A percentile compares a stretch with the other conserved stretches of the same genome.
Evolutionary conservation across 805 yeast species (phyloP).

Genomic region (Candida koratica): DNA sequence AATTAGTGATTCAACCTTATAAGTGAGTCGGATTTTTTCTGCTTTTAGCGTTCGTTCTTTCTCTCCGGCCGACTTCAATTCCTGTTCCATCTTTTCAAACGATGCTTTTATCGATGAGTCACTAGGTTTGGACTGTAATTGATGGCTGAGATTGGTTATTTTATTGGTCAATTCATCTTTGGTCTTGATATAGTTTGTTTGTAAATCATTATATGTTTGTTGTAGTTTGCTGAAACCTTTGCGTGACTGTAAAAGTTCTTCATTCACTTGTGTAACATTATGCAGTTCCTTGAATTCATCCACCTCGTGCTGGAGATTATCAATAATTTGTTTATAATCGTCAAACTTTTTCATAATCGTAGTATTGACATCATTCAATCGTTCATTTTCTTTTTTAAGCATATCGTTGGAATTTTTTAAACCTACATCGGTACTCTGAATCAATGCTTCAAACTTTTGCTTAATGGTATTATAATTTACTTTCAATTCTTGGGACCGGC

Average conservation of each 20-base stretch:
- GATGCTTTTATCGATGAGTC: slow-evolving; percentile 14
- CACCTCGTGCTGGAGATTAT: slow-evolving; percentile 30
- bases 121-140: slow-evolving; percentile 20
- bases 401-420: slow-evolving; percentile 4
- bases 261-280: slow-evolving; percentile 10
- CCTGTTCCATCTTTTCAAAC: slow-evolving; percentile 32
- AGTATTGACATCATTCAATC: slow-evolving; percentile 17
- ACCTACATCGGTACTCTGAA: slow-evolving; percentile 1
- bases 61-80: slow-evolving; percentile 38
- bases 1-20: slow-evolving; percentile 34
- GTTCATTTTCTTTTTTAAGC: slow-evolving; percentile 18
- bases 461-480: slow-evolving; percentile 15
- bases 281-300: slow-evolving; percentile 21
- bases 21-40: slow-evolving; percentile 42
- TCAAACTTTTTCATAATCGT: slow-evolving; percentile 25
- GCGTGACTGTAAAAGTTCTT: slow-evolving; percentile 20
- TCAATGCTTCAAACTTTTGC: slow-evolving; percentile 8
- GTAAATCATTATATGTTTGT: slow-evolving; percentile 16
- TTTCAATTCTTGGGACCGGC: slow-evolving; percentile 20
- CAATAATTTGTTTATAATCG: slow-evolving; percentile 29
- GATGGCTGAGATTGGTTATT: slow-evolving; percentile 21
- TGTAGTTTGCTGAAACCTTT: slow-evolving; percentile 18
- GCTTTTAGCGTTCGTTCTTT: slow-evolving; percentile 42
- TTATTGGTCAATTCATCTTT: slow-evolving; percentile 22
- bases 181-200: slow-evolving; percentile 15